Percentiles rank a stretch among this genome's conserved stretches.
Evolutionary conservation across 129 eudicot species (phyloP).

Genomic region (Ambrosia artemisiifolia): DNA sequence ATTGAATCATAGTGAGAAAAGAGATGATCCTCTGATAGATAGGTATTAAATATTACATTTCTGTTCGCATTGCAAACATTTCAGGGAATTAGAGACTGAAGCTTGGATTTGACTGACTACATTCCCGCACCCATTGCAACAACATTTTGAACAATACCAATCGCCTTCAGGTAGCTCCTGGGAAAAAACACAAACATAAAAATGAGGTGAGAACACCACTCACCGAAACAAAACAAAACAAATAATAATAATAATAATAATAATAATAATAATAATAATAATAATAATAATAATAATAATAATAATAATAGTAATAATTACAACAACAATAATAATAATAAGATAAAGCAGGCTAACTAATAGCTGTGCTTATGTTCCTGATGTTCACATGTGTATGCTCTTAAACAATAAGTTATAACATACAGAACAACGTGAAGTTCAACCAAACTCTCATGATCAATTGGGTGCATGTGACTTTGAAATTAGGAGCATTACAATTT

Average conservation of each 20-base stretch:
- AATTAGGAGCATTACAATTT: not conserved
- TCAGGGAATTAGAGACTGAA: constrained; percentile 34
- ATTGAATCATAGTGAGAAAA: not conserved
- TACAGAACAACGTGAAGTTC: constrained; percentile 7
- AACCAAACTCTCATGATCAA: not conserved
- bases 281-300: not conserved
- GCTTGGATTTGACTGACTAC: constrained; percentile 47
- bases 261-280: not conserved
- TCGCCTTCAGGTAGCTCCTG: constrained; percentile 88
- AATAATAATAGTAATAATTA: not conserved
- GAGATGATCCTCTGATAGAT: not conserved
- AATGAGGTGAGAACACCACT: constrained; percentile 6
- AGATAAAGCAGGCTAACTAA: constrained; percentile 5
- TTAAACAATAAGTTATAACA: not conserved
- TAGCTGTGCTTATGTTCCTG: not conserved
- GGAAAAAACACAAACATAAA: constrained; percentile 12
- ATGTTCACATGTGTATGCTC: not conserved
- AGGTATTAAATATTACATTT: constrained; percentile 51
- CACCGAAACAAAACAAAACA: not conserved
- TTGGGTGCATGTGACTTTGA: not conserved
- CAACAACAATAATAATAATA: not conserved
- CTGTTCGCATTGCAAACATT: constrained; percentile 72
- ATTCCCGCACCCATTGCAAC: constrained; percentile 69
- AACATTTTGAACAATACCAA: constrained; percentile 79
- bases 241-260: no score